These are phyloP conservation scores for Picochlorum sp. DNA, from an alignment of 139 green algal species.

Conservation along the genomic window DNA sequence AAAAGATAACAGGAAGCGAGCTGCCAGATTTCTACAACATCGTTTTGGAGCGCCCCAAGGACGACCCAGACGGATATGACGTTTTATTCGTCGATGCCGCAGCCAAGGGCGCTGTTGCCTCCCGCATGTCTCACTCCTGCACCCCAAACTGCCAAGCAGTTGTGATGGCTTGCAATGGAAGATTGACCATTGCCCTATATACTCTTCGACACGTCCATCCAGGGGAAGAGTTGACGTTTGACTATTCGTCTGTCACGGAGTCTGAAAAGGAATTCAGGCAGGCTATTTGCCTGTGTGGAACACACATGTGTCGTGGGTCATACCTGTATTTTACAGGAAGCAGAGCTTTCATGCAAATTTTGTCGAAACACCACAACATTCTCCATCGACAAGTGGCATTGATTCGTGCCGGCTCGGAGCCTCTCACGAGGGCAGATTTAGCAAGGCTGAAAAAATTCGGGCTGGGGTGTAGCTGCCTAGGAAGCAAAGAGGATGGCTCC, in stretches of 20 bases:
- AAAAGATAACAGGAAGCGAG: constrained; percentile 55
- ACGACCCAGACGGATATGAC: constrained; percentile 51
- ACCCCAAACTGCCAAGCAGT: constrained; percentile 83
- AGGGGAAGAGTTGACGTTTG: constrained; percentile 81
- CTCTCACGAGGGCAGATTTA: constrained; percentile 26
- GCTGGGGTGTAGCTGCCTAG: constrained; percentile 40
- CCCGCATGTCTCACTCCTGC: constrained; percentile 87
- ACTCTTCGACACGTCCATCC: constrained; percentile 54
- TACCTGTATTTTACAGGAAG: constrained; percentile 78
- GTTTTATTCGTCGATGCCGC: constrained; percentile 89
- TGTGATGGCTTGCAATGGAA: constrained; percentile 57
- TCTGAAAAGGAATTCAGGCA: constrained; percentile 69
- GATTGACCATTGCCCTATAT: constrained; percentile 83
- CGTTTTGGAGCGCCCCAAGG: constrained; percentile 49
- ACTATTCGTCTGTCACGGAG: constrained; percentile 84
- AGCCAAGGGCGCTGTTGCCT: constrained; percentile 72
- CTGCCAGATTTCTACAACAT: constrained; percentile 93
- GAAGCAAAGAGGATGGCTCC: constrained; percentile 8
- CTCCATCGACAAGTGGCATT: constrained; percentile 64
- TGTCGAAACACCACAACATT: constrained; percentile 64
- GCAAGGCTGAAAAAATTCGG: constrained; percentile 32
- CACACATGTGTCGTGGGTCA: constrained; percentile 50
- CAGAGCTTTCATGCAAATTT: constrained; percentile 63
- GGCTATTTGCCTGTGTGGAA: constrained; percentile 80
- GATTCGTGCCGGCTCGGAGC: constrained; percentile 22